phyloP scores from a whole-genome alignment of 164 flowering plant species.

The Tetrastigma voinierianum region DNA sequence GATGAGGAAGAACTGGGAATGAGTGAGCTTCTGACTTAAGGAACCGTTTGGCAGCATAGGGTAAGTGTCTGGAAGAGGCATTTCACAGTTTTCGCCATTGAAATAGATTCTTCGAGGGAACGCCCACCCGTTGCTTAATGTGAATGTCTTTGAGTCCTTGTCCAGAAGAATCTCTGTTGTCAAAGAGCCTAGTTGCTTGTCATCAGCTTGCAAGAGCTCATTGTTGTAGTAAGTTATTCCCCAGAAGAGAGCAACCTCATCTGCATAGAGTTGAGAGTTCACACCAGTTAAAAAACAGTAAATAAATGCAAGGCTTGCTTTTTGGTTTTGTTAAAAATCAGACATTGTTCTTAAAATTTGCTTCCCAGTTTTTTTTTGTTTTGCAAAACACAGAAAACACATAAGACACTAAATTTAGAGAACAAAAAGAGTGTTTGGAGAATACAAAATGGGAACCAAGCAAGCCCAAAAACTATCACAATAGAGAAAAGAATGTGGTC shows the following conservation, averaged over 20 bases:
- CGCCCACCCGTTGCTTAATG: conserved; percentile 57
- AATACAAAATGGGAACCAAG: too few species aligned
- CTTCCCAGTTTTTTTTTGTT: too few species aligned
- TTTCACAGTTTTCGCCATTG: conserved; percentile 61
- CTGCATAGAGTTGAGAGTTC: conserved; percentile 38
- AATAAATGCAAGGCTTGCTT: too few species aligned
- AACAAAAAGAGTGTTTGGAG: too few species aligned
- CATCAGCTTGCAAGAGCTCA: conserved; percentile 34
- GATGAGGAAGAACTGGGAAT: conserved; percentile 15
- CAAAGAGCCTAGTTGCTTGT: conserved; percentile 37
- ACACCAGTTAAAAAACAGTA: background rate
- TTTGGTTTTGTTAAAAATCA: too few species aligned
- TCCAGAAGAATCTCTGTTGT: conserved; percentile 48
- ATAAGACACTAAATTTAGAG: too few species aligned
- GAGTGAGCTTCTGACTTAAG: conserved; percentile 6
- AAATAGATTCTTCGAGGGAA: conserved; percentile 60
- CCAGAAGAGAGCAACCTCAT: conserved; percentile 60
- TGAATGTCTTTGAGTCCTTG: conserved; percentile 45
- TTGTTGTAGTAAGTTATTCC: conserved; percentile 40
- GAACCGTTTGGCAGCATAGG: conserved; percentile 53
- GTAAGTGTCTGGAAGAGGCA: conserved; percentile 57
- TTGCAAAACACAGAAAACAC: too few species aligned
- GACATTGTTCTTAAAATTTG: too few species aligned
- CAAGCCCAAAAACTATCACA: background rate
- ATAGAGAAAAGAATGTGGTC: background rate